Evolutionary conservation across 345 rosid genomes (phyloP).

Genomic region (Noccaea bulbosa): DNA sequence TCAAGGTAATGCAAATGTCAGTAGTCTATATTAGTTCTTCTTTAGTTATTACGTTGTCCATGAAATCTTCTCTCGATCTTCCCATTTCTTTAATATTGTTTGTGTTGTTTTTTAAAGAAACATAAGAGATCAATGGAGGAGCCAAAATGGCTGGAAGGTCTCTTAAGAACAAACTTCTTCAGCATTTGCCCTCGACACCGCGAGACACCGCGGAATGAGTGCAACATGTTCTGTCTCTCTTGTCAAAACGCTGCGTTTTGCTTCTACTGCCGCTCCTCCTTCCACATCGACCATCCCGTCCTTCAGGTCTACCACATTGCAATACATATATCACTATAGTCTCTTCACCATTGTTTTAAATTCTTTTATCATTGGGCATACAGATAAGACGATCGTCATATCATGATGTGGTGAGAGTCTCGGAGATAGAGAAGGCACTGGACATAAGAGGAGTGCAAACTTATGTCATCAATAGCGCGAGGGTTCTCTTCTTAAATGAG

Average conservation of each 20-base stretch:
- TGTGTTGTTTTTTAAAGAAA: neutral
- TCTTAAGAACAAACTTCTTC: slow-evolving; percentile 68
- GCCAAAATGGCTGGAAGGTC: slow-evolving; percentile 80
- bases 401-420: slow-evolving; percentile 85
- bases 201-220: slow-evolving; percentile 71
- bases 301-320: slow-evolving; percentile 59
- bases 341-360: slow-evolving; percentile 27
- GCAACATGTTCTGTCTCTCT: slow-evolving; percentile 87
- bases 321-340: slow-evolving; percentile 4
- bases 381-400: slow-evolving; percentile 91
- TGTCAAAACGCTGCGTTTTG: slow-evolving; percentile 70
- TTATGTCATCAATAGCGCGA: slow-evolving; percentile 87
- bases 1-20: no score
- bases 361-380: neutral
- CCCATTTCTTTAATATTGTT: neutral
- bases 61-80: slow-evolving; percentile 9
- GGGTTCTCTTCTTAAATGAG: slow-evolving; percentile 81
- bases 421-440: slow-evolving; percentile 73
- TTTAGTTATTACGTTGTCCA: slow-evolving; percentile 15
- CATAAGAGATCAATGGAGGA: slow-evolving; percentile 56
- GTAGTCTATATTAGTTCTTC: neutral
- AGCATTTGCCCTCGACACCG: slow-evolving; percentile 61
- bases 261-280: slow-evolving; percentile 80
- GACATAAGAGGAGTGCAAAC: slow-evolving; percentile 89
- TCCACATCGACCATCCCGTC: slow-evolving; percentile 76